A percentile compares a stretch with the other conserved stretches of the same genome.
Conservation (phyloP, 1,284 basidiomycete genomes). For the Schizophyllum commune region DNA sequence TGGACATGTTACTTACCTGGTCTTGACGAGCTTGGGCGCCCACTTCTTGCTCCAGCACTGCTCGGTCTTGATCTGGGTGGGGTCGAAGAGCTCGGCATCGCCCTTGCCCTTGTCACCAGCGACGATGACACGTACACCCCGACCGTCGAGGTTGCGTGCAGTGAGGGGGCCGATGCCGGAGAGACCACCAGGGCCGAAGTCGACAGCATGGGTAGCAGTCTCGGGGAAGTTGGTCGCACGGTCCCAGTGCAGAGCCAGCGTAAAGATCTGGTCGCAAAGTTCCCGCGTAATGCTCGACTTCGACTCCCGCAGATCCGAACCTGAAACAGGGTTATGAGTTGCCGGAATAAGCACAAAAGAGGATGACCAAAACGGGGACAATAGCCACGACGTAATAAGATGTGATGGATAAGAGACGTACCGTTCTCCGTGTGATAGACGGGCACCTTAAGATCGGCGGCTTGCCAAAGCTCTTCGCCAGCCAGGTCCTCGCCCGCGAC, state of each 20-base stretch:
- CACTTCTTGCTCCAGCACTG: conserved; percentile 90
- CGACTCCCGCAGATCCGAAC: conserved; percentile 70
- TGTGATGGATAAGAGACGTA: conserved; percentile 29
- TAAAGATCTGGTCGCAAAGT: conserved; percentile 91
- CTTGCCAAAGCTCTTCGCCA: conserved; percentile 77
- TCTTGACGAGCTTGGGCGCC: conserved; percentile 81
- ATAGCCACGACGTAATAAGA: conserved; percentile 10
- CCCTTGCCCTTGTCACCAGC: conserved; percentile 82
- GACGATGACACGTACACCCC: conserved; percentile 85
- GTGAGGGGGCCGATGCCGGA: conserved; percentile 92
- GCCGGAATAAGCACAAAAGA: too few relatives aligned
- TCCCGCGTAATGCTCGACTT: conserved; percentile 69
- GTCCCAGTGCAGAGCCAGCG: conserved; percentile 86
- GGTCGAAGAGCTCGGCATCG: conserved; percentile 78
- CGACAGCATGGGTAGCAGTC: conserved; percentile 88
- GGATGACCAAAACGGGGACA: neutral
- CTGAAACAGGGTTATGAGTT: conserved; percentile 30
- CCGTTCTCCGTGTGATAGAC: conserved; percentile 93
- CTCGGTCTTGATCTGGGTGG: conserved; percentile 64
- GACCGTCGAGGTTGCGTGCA: conserved; percentile 85
- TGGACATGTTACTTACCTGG: conserved; percentile 57
- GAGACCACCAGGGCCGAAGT: conserved; percentile 93
- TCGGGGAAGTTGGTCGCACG: conserved; percentile 86
- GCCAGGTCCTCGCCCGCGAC: conserved; percentile 69
- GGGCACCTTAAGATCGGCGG: conserved; percentile 70